Evolutionary conservation across 2,329 filamentous ascomycete species (phyloP), one percentile per base, ranked within the genome.

Genomic region (Triangularia verruculosa): DNA sequence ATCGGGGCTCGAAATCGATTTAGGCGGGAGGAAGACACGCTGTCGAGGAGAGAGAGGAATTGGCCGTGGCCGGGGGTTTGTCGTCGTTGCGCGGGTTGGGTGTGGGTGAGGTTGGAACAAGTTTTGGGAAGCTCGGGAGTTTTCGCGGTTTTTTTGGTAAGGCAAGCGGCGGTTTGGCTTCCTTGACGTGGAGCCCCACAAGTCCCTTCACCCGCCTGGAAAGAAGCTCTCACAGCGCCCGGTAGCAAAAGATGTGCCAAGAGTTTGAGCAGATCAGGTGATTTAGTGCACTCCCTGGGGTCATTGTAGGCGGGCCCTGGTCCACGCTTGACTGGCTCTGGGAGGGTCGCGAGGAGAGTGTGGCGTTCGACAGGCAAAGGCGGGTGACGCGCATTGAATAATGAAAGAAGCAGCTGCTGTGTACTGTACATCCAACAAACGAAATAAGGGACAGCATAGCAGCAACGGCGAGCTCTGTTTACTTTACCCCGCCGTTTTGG

Each of bases 131-230:
- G 68, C 68, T 75, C 75, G 76, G 76, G 74, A 77, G 71, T 74
- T 77, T 73, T 77, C 75, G 75, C 74, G 70, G 70, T 67, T 69
- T 69, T 67, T 68, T 64, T 63, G 61, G 57, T 61, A 62, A 28
- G 39, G 39, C 39, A 17, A 47, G 39, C 39, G 39, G 39, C n/a
- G n/a, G 39, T 2, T 47, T 47, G 39, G n/a, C 39, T 47, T 47
- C n/a, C 39, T 47, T 47, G 39, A 47, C 39, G n/a, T 47, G 39
- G 39, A 20, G 39, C 39, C 39, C 39, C 39, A 47, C 39, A 22
- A 47, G 39, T 47, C 39, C 39, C 39, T 47, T 11, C 39, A 4
- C 17, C 39, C 39, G n/a, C n/a, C 39, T 17, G 17, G n/a, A 15
- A 47, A 47, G 51, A 24, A 28, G 51, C 25, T 54, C 25, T 54